Percentiles rank a stretch among this genome's conserved stretches.
These are phyloP conservation scores for Chaetomium cochliodes DNA, from an alignment of 495 filamentous ascomycete genomes.

Conservation along the genomic window DNA sequence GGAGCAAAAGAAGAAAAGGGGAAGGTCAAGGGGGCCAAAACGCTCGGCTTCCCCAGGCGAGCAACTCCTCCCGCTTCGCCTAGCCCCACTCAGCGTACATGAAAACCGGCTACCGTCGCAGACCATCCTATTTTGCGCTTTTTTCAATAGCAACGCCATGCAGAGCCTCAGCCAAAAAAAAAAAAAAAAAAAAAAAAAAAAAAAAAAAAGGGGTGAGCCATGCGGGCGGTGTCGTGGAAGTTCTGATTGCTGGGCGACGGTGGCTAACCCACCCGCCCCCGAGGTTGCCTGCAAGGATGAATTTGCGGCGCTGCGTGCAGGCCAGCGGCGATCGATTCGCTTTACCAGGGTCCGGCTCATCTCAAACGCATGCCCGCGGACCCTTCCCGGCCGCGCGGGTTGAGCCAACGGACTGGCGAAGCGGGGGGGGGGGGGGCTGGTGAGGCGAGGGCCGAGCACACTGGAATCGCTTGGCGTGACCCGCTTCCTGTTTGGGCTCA, in stretches of 20 bases:
- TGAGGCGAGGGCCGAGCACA: neutral
- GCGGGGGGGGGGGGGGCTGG: constrained; percentile 3
- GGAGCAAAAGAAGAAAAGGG: constrained; percentile 13
- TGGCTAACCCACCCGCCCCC: constrained; percentile 3
- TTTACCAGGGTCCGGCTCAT: constrained; percentile 17
- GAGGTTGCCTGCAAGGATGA: neutral
- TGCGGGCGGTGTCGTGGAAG: neutral
- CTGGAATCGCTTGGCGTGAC: neutral
- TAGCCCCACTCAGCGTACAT: neutral
- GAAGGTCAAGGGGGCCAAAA: constrained; percentile 7
- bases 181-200: no score
- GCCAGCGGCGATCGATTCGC: constrained; percentile 20
- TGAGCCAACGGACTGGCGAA: constrained; percentile 1
- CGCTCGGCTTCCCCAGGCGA: constrained; percentile 13
- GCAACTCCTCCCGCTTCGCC: neutral
- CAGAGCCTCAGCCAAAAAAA: neutral
- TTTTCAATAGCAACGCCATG: neutral
- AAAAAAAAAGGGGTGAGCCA: neutral
- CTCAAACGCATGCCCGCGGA: constrained; percentile 23
- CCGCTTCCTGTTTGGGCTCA: constrained; percentile 1
- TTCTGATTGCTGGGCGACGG: neutral
- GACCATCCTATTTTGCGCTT: neutral
- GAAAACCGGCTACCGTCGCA: neutral
- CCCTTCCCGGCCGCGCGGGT: constrained; percentile 18
- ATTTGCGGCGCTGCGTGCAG: neutral